Evolutionary conservation across 2,329 filamentous ascomycete species (phyloP).

Genomic region (Monilinia aucupariae): DNA sequence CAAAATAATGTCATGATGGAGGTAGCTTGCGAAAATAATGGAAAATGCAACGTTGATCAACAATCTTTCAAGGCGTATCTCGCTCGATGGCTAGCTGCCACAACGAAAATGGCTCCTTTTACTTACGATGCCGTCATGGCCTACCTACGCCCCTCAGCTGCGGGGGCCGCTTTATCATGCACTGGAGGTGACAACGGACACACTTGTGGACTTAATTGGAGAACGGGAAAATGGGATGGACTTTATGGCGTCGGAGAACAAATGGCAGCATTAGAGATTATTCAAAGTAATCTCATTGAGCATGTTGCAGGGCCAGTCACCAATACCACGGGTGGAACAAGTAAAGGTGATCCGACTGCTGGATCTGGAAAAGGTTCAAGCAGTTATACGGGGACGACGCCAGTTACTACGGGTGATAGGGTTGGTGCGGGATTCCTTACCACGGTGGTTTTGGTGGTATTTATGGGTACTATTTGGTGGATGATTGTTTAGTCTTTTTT

Average conservation of each 20-base stretch:
- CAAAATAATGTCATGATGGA: constrained; percentile 57
- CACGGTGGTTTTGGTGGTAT: constrained; percentile 44
- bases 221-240: constrained; percentile 43
- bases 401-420: constrained; percentile 50
- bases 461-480: constrained; percentile 53
- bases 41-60: constrained; percentile 55
- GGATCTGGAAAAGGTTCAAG: constrained; percentile 19
- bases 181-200: constrained; percentile 52
- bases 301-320: constrained; percentile 42
- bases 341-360: constrained; percentile 38
- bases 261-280: constrained; percentile 59
- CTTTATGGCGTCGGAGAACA: constrained; percentile 52
- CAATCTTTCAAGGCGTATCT: constrained; percentile 58
- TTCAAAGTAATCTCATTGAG: constrained; percentile 52
- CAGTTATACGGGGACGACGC: neutral
- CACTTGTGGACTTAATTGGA: constrained; percentile 59
- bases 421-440: constrained; percentile 66
- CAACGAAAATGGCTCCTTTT: constrained; percentile 58
- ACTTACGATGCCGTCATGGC: constrained; percentile 50
- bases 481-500: constrained; percentile 38
- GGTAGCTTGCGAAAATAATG: constrained; percentile 55
- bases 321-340: constrained; percentile 53
- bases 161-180: constrained; percentile 52
- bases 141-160: constrained; percentile 50
- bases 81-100: constrained; percentile 54